Conservation (phyloP, 306 rosid genomes). For the Quercus robur region DNA sequence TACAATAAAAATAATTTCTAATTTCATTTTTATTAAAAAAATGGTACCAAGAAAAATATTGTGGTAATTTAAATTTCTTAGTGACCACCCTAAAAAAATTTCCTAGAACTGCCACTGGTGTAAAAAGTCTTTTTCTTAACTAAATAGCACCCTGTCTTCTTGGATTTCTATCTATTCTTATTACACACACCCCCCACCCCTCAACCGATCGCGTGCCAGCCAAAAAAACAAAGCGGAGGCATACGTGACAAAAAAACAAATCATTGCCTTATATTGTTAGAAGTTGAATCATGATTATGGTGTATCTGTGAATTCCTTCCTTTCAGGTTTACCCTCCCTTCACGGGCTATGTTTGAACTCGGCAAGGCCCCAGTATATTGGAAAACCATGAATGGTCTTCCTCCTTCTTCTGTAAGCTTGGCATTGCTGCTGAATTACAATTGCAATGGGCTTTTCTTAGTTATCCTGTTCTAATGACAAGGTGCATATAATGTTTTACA, state of each 20-base stretch:
- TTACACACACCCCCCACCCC: too few relatives aligned
- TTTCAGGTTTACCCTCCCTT: constrained; percentile 66
- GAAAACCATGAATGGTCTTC: constrained; percentile 91
- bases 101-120: too few relatives aligned
- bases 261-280: background rate
- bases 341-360: constrained; percentile 86
- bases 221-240: too few relatives aligned
- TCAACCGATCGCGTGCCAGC: too few relatives aligned
- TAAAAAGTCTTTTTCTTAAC: background rate
- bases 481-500: constrained; percentile 31
- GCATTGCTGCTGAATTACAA: background rate
- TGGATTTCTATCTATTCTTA: background rate
- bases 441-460: background rate
- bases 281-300: background rate
- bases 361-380: constrained; percentile 80
- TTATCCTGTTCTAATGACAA: constrained; percentile 2
- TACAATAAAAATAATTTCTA: too few relatives aligned
- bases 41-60: too few relatives aligned
- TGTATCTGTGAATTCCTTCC: background rate
- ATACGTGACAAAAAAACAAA: background rate
- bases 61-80: too few relatives aligned
- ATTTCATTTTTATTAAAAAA: too few relatives aligned
- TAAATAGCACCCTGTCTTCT: background rate
- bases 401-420: constrained; percentile 64
- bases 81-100: too few relatives aligned